Percentiles rank a stretch among this genome's conserved stretches.
These are phyloP conservation scores for Lactifluus piperatus DNA, from an alignment of 768 basidiomycete species.

Conservation along the genomic window DNA sequence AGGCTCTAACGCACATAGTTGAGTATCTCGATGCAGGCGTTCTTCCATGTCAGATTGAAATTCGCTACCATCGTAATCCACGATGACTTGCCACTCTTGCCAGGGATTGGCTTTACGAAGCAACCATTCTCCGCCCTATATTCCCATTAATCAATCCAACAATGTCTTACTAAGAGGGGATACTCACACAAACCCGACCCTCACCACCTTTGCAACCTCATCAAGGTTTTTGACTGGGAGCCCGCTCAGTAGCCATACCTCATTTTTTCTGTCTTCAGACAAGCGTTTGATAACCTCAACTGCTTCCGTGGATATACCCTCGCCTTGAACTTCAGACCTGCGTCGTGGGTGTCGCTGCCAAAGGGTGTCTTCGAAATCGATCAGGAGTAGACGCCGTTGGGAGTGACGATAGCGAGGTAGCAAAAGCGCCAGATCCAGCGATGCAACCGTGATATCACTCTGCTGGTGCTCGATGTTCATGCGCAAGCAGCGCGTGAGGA, in stretches of 20 bases:
- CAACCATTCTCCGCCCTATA: slow-evolving; percentile 80
- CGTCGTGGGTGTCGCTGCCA: slow-evolving; percentile 53
- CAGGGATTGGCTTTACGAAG: slow-evolving; percentile 54
- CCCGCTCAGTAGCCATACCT: slow-evolving; percentile 79
- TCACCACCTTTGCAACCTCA: slow-evolving; percentile 46
- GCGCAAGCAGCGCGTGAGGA: slow-evolving; percentile 67
- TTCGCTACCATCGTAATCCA: slow-evolving; percentile 82
- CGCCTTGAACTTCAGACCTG: slow-evolving; percentile 1
- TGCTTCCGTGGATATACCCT: slow-evolving; percentile 26
- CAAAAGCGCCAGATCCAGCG: slow-evolving; percentile 41
- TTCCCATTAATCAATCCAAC: not conserved
- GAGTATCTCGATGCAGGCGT: slow-evolving; percentile 70
- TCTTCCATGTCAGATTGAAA: slow-evolving; percentile 76
- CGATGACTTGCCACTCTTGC: slow-evolving; percentile 27
- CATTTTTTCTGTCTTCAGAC: slow-evolving; percentile 55
- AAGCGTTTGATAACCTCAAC: slow-evolving; percentile 48
- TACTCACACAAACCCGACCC: slow-evolving; percentile 67
- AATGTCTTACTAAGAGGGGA: not conserved
- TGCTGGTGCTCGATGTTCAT: slow-evolving; percentile 60
- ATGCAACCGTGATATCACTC: slow-evolving; percentile 32
- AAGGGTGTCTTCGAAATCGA: slow-evolving; percentile 78
- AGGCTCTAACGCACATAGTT: slow-evolving; percentile 54
- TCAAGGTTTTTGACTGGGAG: slow-evolving; percentile 58
- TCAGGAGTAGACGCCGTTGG: slow-evolving; percentile 50
- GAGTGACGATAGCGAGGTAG: slow-evolving; percentile 62